phyloP scores from a whole-genome alignment of 352 stramenopile species.

The Phytophthora aleatoria region DNA sequence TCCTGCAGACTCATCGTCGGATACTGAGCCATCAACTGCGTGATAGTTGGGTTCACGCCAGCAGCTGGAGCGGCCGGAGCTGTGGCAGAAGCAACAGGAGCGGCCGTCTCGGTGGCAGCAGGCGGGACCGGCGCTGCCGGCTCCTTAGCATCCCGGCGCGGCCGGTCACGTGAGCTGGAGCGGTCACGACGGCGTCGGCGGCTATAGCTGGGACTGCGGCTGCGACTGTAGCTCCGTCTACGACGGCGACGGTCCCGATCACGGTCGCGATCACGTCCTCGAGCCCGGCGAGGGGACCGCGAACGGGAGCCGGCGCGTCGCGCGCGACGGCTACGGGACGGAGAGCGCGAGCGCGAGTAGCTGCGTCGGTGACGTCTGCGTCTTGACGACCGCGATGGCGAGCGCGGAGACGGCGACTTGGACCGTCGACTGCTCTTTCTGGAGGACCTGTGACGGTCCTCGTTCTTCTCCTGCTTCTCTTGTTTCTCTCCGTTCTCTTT shows the following conservation, averaged over 20 bases:
- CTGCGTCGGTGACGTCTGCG: conserved; percentile 47
- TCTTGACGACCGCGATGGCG: conserved; percentile 57
- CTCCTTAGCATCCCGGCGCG: conserved; percentile 55
- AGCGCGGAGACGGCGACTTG: conserved; percentile 53
- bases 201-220: conserved; percentile 57
- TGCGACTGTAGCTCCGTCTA: conserved; percentile 43
- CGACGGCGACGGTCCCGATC: conserved; percentile 42
- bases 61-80: conserved; percentile 20
- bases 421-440: conserved; percentile 64
- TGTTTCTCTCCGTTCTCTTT: conserved; percentile 19
- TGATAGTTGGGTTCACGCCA: conserved; percentile 78
- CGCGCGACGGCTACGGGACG: conserved; percentile 41
- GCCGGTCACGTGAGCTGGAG: conserved; percentile 63
- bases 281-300: conserved; percentile 25
- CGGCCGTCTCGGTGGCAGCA: conserved; percentile 13
- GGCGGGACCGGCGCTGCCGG: conserved; percentile 52
- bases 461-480: conserved; percentile 27
- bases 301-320: conserved; percentile 55
- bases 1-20: conserved; percentile 89
- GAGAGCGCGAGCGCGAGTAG: conserved; percentile 56
- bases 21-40: conserved; percentile 90
- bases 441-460: conserved; percentile 24
- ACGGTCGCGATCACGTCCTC: conserved; percentile 40
- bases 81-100: conserved; percentile 10
- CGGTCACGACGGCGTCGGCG: conserved; percentile 45